Conservation (phyloP, 1,139 yeast species). For the Saccharomyces hybrid region DNA sequence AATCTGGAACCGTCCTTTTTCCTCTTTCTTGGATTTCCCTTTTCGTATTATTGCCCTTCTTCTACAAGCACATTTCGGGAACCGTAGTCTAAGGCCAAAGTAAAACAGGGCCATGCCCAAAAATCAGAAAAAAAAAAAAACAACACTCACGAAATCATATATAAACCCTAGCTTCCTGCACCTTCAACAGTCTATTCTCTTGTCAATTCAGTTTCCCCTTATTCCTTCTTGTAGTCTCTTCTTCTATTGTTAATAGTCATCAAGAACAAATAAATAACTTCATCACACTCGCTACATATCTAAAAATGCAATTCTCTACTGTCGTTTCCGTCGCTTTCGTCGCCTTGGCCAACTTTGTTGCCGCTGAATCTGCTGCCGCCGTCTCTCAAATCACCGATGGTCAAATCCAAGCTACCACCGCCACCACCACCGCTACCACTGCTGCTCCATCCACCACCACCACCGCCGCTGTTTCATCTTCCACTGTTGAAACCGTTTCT, state of each 20-base stretch:
- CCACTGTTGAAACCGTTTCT: neutral
- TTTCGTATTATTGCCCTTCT: neutral
- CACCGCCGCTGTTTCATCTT: neutral
- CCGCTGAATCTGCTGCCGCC: constrained; percentile 34
- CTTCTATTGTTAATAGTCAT: neutral
- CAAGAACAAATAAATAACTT: neutral
- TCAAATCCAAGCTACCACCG: constrained; percentile 33
- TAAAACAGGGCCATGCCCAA: neutral
- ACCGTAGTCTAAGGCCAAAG: neutral
- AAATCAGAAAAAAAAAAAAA: neutral
- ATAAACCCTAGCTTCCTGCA: neutral
- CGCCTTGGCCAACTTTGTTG: constrained; percentile 13
- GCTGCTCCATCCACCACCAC: constrained; percentile 3
- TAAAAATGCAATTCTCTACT: constrained; percentile 17
- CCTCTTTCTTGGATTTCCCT: constrained; percentile 1
- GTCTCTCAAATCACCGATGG: constrained; percentile 37
- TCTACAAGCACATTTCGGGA: neutral
- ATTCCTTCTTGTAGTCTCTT: neutral
- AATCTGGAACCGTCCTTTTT: constrained; percentile 1
- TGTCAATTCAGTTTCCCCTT: neutral
- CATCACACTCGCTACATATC: constrained; percentile 5
- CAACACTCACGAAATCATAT: neutral
- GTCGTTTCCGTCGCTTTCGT: constrained; percentile 10
- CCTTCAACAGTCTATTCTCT: neutral
- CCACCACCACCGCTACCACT: constrained; percentile 6